A percentile compares a stretch with the other conserved stretches of the same genome.
Conservation (phyloP, 1,284 basidiomycete genomes). For the Naganishia sp. region DNA sequence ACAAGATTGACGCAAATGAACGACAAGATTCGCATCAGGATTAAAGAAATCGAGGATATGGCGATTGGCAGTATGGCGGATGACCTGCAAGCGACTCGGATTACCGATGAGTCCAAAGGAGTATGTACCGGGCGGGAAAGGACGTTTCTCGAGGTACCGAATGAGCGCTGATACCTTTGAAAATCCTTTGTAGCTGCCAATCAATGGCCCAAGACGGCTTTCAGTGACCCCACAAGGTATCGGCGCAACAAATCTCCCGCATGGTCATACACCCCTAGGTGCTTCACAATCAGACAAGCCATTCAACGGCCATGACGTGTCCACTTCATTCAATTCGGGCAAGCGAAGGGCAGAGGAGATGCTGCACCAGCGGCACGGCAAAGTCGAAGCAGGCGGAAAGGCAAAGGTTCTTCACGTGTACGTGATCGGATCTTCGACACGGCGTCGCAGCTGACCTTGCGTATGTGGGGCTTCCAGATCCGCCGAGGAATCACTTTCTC, state of each 20-base stretch:
- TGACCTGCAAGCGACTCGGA: constrained; percentile 15
- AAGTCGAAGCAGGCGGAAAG: constrained; percentile 20
- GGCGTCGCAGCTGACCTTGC: too few species aligned
- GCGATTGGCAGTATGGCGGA: constrained; percentile 20
- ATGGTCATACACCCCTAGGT: background rate
- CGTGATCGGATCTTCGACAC: background rate
- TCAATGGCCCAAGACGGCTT: background rate
- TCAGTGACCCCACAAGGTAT: background rate
- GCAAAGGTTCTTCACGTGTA: constrained; percentile 25
- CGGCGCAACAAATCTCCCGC: background rate
- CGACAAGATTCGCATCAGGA: constrained; percentile 11
- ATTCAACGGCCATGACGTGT: background rate
- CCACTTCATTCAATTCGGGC: constrained; percentile 3
- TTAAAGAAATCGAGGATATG: constrained; percentile 16
- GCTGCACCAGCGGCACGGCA: constrained; percentile 19
- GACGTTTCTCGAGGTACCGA: too few species aligned
- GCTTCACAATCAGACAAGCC: background rate
- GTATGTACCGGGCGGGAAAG: background rate
- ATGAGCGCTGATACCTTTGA: background rate
- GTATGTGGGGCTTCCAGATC: background rate
- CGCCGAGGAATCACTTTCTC: constrained; percentile 18
- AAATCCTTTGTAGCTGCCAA: background rate
- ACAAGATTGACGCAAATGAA: constrained; percentile 12
- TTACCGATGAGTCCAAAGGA: constrained; percentile 7
- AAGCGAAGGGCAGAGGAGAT: constrained; percentile 23